Conservation (phyloP, 352 stramenopile species). For the Pythium oligandrum region DNA sequence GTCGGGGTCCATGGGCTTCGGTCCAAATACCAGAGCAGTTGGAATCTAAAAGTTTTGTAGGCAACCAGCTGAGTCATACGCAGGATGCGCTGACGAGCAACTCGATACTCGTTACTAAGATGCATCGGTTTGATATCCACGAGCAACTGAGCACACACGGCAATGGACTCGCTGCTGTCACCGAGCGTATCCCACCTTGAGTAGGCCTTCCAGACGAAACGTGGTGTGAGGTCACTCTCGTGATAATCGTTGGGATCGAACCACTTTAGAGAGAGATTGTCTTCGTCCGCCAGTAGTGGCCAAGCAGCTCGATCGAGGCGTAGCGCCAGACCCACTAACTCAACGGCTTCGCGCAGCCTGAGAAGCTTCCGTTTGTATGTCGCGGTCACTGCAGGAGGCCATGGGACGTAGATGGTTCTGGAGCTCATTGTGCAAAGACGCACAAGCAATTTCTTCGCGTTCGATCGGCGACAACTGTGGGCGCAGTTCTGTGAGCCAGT, state of each 20-base stretch:
- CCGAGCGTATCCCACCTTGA: background rate
- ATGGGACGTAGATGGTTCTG: conserved; percentile 13
- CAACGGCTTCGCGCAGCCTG: conserved; percentile 11
- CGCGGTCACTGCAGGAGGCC: conserved; percentile 2
- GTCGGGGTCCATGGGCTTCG: background rate
- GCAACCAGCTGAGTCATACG: background rate
- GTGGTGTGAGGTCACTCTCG: conserved; percentile 6
- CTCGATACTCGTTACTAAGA: background rate
- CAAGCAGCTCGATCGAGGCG: conserved; percentile 7
- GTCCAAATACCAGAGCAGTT: conserved; percentile 7
- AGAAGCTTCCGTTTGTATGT: conserved; percentile 3
- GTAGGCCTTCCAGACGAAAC: conserved; percentile 11
- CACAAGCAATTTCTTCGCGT: conserved; percentile 10
- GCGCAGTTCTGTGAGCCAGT: conserved; percentile 11
- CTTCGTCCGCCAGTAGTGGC: background rate
- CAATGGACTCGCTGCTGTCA: conserved; percentile 8
- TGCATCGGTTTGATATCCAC: too few species aligned
- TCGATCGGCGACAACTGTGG: conserved; percentile 12
- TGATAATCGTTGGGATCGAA: conserved; percentile 16
- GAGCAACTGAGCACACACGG: too few species aligned
- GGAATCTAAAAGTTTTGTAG: conserved; percentile 5
- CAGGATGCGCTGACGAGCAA: background rate
- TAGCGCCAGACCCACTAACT: conserved; percentile 12
- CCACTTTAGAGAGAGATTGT: background rate
- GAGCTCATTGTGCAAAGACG: conserved; percentile 12